Conservation (phyloP, 257 asterid genomes). For the Knoxia roxburghii region DNA sequence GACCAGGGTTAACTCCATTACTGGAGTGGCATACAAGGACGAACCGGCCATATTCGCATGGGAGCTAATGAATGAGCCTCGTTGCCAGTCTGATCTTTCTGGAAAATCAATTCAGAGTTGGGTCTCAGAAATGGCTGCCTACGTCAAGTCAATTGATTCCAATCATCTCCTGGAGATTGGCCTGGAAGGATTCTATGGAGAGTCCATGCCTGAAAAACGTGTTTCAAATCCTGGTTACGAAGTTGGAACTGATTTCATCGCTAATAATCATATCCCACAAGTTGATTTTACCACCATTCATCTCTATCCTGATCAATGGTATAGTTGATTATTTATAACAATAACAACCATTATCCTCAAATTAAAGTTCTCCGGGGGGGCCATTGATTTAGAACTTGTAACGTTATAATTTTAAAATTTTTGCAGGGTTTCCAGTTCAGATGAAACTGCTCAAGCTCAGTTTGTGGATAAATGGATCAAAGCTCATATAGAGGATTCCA, state of each 20-base stretch:
- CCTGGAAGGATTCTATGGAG: constrained; percentile 88
- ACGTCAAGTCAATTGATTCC: constrained; percentile 49
- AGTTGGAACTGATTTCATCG: constrained; percentile 72
- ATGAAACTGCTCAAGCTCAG: neutral
- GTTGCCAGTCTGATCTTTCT: constrained; percentile 25
- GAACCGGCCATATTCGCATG: constrained; percentile 38
- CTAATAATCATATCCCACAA: constrained; percentile 37
- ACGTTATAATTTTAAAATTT: too few species aligned
- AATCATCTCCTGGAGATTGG: constrained; percentile 64
- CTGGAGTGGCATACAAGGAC: constrained; percentile 27
- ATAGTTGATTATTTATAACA: too few species aligned
- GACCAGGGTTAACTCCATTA: constrained; percentile 26
- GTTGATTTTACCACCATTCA: constrained; percentile 74
- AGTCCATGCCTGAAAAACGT: constrained; percentile 46
- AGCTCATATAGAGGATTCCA: constrained; percentile 21
- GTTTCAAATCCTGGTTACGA: constrained; percentile 60
- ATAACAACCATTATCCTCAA: too few species aligned
- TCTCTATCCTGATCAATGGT: constrained; percentile 69
- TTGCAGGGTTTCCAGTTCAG: constrained; percentile 2
- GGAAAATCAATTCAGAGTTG: constrained; percentile 24
- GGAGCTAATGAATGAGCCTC: constrained; percentile 41
- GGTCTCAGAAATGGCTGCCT: constrained; percentile 42
- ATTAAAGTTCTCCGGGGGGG: too few species aligned
- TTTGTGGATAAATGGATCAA: constrained; percentile 19
- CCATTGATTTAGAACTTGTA: too few species aligned